These are phyloP conservation scores for Lactifluus pinguis DNA, from an alignment of 768 basidiomycete species.

Conservation along the genomic window DNA sequence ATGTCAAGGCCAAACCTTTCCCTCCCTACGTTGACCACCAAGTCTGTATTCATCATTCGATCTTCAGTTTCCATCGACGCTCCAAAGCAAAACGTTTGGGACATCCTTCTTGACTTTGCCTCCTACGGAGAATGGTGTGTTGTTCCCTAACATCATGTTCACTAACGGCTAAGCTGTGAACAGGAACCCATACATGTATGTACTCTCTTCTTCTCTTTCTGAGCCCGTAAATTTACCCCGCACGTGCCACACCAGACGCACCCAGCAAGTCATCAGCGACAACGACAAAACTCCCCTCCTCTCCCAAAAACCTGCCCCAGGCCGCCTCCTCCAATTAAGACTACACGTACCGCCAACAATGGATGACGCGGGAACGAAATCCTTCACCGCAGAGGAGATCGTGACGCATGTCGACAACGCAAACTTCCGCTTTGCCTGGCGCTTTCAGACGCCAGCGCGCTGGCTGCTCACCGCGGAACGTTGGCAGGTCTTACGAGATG, in stretches of 20 bases:
- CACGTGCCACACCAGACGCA: not conserved
- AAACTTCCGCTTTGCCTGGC: constrained; percentile 6
- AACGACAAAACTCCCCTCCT: not conserved
- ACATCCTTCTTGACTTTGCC: constrained; percentile 6
- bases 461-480: constrained; percentile 9
- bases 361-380: not conserved
- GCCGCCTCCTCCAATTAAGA: not conserved
- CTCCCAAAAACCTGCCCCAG: not conserved
- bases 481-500: constrained; percentile 7
- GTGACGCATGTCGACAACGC: not conserved
- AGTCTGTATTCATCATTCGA: not conserved
- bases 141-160: not conserved
- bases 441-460: constrained; percentile 2
- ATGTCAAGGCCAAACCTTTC: not conserved
- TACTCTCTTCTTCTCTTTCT: no score
- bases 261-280: not conserved
- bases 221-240: not conserved
- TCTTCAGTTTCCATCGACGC: constrained; percentile 6
- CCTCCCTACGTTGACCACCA: not conserved
- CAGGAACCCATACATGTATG: constrained; percentile 10
- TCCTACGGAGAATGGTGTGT: constrained; percentile 9
- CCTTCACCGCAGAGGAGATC: not conserved
- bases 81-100: constrained; percentile 7
- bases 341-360: constrained; percentile 2
- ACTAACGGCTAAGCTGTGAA: not conserved